Percentiles rank a stretch among this genome's conserved stretches.
phyloP scores from a whole-genome alignment of 768 basidiomycete genomes.

The Tricholoma furcatifolium region DNA sequence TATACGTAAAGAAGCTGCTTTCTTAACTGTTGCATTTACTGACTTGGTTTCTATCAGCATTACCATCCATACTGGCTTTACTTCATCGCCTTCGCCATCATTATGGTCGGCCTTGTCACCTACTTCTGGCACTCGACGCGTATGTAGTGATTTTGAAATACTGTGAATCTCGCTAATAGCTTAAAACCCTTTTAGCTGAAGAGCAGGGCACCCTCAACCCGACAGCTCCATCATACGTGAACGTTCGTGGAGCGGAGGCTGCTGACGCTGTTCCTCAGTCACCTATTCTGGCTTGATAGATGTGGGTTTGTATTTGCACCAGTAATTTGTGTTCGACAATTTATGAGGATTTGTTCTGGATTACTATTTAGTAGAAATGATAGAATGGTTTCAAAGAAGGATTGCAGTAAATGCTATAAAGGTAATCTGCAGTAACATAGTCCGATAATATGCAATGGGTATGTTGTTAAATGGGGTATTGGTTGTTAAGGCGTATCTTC shows the following conservation, averaged over 20 bases:
- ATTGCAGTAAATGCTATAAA: too few relatives aligned
- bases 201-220: conserved; percentile 23
- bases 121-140: conserved; percentile 88
- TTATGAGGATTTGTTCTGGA: background rate
- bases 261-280: background rate
- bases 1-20: conserved; percentile 35
- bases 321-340: background rate
- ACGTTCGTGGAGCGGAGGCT: conserved; percentile 15
- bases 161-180: conserved; percentile 1
- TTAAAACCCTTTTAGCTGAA: conserved; percentile 18
- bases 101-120: conserved; percentile 69
- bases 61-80: conserved; percentile 87
- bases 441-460: too few relatives aligned
- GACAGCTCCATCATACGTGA: conserved; percentile 20
- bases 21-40: background rate
- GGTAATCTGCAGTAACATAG: too few relatives aligned
- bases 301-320: background rate
- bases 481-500: conserved; percentile 22
- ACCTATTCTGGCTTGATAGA: conserved; percentile 2
- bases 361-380: background rate
- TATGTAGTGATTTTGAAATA: conserved; percentile 38
- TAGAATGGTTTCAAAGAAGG: background rate
- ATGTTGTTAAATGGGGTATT: too few relatives aligned
- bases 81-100: conserved; percentile 74
- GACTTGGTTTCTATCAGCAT: conserved; percentile 44